phyloP scores from a whole-genome alignment of 2,329 filamentous ascomycete species.

The Chalaropsis ovoidea region DNA sequence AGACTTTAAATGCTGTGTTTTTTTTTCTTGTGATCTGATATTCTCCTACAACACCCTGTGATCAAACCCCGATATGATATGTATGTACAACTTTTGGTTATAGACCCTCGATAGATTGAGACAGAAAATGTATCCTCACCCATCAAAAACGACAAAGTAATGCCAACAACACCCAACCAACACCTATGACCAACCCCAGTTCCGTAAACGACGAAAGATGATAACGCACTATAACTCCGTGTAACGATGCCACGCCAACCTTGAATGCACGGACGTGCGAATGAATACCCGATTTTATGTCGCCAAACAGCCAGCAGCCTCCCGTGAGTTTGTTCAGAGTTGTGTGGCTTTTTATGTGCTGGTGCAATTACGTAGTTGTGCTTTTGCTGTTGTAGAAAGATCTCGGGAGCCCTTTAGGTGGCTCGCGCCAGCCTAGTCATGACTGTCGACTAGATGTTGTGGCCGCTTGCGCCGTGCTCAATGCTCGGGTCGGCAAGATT shows the following conservation, averaged over 20 bases:
- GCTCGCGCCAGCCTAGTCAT: neutral
- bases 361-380: neutral
- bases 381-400: neutral
- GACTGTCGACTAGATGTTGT: constrained; percentile 15
- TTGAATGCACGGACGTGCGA: neutral
- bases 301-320: neutral
- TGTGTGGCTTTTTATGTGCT: neutral
- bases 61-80: too few relatives aligned
- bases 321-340: neutral
- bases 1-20: too few relatives aligned
- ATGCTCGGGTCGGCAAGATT: constrained; percentile 86
- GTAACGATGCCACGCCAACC: constrained; percentile 1
- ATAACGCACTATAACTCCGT: constrained; percentile 3
- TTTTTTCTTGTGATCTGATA: too few relatives aligned
- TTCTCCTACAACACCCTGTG: too few relatives aligned
- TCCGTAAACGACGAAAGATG: neutral
- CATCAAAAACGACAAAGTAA: neutral
- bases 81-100: neutral
- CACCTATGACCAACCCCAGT: neutral
- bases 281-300: constrained; percentile 3
- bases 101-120: neutral
- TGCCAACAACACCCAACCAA: constrained; percentile 3
- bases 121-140: neutral
- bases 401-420: neutral
- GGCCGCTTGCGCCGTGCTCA: constrained; percentile 35